These are phyloP conservation scores for Nitzschia palea DNA, from an alignment of 108 stramenopile genomes.

Conservation along the genomic window DNA sequence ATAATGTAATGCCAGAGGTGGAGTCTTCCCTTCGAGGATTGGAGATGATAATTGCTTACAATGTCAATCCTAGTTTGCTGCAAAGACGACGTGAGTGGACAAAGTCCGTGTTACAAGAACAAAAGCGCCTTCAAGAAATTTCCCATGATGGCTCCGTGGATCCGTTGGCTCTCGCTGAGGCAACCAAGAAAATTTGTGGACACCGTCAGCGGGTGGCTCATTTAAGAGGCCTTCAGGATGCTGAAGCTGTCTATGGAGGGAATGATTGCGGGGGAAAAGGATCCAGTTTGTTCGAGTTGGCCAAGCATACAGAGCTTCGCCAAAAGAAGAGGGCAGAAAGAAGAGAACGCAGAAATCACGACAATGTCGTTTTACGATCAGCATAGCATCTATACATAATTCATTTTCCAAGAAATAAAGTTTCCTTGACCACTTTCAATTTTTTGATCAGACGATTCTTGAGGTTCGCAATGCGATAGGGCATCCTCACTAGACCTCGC, in stretches of 20 bases:
- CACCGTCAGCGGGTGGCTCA: not conserved
- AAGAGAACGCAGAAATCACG: too few species aligned
- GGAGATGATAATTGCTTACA: not conserved
- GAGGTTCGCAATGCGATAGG: conserved; percentile 24
- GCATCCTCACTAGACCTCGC: conserved; percentile 33
- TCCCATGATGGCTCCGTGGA: too few species aligned
- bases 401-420: too few species aligned
- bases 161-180: not conserved
- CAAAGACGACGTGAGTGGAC: not conserved
- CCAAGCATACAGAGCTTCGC: too few species aligned
- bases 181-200: not conserved
- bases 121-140: not conserved
- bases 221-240: not conserved
- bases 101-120: not conserved
- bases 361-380: too few species aligned
- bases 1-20: not conserved
- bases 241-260: not conserved
- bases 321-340: too few species aligned
- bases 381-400: too few species aligned
- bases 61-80: not conserved
- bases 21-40: not conserved
- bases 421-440: not conserved
- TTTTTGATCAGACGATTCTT: conserved; percentile 34
- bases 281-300: too few species aligned
- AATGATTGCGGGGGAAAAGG: too few species aligned